Evolutionary conservation across 352 stramenopile genomes (phyloP).

Genomic region (Achlya hypogyna): DNA sequence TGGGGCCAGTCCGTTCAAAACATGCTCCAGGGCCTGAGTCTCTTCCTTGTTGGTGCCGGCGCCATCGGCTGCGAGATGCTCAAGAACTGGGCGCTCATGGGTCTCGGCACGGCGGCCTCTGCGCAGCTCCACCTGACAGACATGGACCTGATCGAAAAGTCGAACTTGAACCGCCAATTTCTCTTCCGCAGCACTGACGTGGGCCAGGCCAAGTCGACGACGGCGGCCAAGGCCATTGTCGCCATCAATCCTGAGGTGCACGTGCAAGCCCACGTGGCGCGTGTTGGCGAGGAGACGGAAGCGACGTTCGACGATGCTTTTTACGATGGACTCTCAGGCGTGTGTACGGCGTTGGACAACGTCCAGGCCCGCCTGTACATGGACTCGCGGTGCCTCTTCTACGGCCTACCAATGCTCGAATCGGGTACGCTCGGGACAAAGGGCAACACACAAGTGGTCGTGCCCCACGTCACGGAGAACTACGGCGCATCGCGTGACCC

Average conservation of each 20-base stretch:
- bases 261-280: slow-evolving; percentile 78
- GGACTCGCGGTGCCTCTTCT: slow-evolving; percentile 95
- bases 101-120: slow-evolving; percentile 81
- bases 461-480: slow-evolving; percentile 90
- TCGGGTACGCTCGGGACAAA: slow-evolving; percentile 98
- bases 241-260: slow-evolving; percentile 95
- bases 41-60: slow-evolving; percentile 98
- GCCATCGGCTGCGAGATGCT: slow-evolving; percentile 99
- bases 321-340: slow-evolving; percentile 89
- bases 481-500: slow-evolving; percentile 97
- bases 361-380: slow-evolving; percentile 98
- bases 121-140: slow-evolving; percentile 95
- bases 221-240: slow-evolving; percentile 86
- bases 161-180: slow-evolving; percentile 98
- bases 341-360: slow-evolving; percentile 98
- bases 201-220: slow-evolving; percentile 92
- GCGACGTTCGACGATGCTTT: slow-evolving; percentile 98
- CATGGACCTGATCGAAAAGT: slow-evolving; percentile 99
- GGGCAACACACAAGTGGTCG: slow-evolving; percentile 92
- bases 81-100: slow-evolving; percentile 99
- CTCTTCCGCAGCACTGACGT: slow-evolving; percentile 98
- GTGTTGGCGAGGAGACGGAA: slow-evolving; percentile 92
- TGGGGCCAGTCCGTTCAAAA: slow-evolving; percentile 76
- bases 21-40: slow-evolving; percentile 76
- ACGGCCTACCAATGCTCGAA: slow-evolving; percentile 97